A percentile compares a stretch with the other conserved stretches of the same genome.
Conservation (phyloP, 192 early-diverging fungal genomes). For the Gorgonomyces haynaldii region DNA sequence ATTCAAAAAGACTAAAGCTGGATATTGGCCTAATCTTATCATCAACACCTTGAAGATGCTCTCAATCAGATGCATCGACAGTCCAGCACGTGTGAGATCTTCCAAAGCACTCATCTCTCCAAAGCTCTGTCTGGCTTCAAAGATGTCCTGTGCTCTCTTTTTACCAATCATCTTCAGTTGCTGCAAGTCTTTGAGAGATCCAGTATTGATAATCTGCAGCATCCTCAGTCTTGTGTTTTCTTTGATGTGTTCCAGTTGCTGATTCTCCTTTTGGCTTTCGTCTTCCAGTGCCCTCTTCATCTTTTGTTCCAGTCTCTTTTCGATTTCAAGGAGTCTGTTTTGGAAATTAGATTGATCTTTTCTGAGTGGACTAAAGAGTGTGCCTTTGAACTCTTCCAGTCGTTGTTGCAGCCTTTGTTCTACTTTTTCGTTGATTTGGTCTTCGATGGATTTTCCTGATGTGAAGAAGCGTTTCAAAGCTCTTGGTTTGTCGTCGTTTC, state of each 20-base stretch:
- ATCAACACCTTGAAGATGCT: conserved; percentile 1
- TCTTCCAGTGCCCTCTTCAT: neutral
- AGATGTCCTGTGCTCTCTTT: conserved; percentile 45
- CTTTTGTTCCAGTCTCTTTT: conserved; percentile 1
- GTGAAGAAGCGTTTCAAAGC: neutral
- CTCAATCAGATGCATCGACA: neutral
- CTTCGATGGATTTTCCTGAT: neutral
- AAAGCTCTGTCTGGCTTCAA: conserved; percentile 20
- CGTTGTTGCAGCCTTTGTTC: neutral
- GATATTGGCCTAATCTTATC: neutral
- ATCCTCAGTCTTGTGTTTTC: conserved; percentile 6
- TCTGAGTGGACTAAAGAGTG: too few species aligned
- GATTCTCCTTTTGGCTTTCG: neutral
- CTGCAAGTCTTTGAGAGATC: conserved; percentile 37
- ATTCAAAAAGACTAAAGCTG: neutral
- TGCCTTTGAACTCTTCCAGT: conserved; percentile 1
- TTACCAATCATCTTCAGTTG: conserved; percentile 46
- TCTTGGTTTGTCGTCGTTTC: neutral
- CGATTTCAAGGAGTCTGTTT: neutral
- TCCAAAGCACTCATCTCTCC: conserved; percentile 9
- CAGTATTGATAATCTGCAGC: conserved; percentile 45
- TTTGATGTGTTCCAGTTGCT: conserved; percentile 2
- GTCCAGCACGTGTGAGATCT: neutral
- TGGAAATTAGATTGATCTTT: too few species aligned
- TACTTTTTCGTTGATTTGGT: neutral